Conservation (phyloP, 1,284 basidiomycete genomes). For the Butyriboletus appendiculatus region DNA sequence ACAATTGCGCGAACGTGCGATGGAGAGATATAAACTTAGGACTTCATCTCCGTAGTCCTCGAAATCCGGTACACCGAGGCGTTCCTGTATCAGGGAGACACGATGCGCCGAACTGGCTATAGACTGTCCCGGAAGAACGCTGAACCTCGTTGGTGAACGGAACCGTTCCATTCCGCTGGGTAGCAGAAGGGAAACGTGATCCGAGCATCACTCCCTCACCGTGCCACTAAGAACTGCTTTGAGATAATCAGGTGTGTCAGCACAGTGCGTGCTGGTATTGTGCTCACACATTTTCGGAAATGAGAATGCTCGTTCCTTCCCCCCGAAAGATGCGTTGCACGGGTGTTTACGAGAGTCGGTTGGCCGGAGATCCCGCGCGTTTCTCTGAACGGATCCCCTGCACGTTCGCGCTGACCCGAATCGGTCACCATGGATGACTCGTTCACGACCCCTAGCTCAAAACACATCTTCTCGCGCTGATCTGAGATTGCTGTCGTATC, state of each 20-base stretch:
- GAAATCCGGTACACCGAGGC: constrained; percentile 32
- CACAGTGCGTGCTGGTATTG: background rate
- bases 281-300: constrained; percentile 22
- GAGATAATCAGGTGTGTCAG: constrained; percentile 17
- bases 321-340: constrained; percentile 2
- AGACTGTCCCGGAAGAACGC: constrained; percentile 18
- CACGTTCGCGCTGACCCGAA: constrained; percentile 1
- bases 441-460: background rate
- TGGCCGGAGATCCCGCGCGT: constrained; percentile 13
- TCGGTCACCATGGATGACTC: background rate
- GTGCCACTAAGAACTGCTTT: constrained; percentile 8
- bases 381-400: constrained; percentile 4
- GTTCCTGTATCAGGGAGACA: constrained; percentile 24
- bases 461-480: constrained; percentile 9
- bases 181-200: constrained; percentile 6
- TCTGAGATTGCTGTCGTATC: constrained; percentile 22
- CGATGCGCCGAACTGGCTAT: constrained; percentile 28
- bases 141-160: constrained; percentile 6
- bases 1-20: constrained; percentile 30
- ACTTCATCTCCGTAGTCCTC: constrained; percentile 31
- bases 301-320: constrained; percentile 12
- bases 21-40: constrained; percentile 18
- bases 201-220: constrained; percentile 12
- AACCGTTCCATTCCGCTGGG: constrained; percentile 17
- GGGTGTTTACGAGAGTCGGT: constrained; percentile 13